These are phyloP conservation scores for Gracilaria domingensis DNA, from an alignment of 23 red algal genomes.

Conservation along the genomic window DNA sequence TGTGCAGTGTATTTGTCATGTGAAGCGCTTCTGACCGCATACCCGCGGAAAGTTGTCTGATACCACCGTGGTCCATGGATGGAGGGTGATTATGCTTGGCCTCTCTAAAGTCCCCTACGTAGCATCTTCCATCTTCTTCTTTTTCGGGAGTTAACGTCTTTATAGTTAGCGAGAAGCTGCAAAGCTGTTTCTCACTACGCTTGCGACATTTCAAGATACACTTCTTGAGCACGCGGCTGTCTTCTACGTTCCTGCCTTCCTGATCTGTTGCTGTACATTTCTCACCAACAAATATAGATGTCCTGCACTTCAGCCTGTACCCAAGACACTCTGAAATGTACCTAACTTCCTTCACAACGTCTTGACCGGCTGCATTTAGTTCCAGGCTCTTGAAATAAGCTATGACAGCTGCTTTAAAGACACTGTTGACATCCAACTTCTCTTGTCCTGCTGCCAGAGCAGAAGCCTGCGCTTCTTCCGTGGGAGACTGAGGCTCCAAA, in stretches of 20 bases:
- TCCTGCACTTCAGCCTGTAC: not conserved
- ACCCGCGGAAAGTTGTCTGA: not conserved
- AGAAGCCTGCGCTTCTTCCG: too few relatives aligned
- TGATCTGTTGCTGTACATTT: not conserved
- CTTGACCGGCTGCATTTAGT: not conserved
- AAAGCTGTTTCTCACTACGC: not conserved
- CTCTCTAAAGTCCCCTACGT: not conserved
- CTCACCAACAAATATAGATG: slow-evolving; percentile 9
- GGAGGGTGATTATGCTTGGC: not conserved
- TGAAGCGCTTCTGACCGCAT: slow-evolving; percentile 3
- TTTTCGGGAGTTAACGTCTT: not conserved
- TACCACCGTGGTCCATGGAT: not conserved
- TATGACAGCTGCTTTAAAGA: slow-evolving; percentile 1
- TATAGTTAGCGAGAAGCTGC: not conserved
- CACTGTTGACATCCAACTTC: too few relatives aligned
- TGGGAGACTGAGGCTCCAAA: not conserved
- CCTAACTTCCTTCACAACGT: slow-evolving; percentile 3
- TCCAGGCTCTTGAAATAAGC: not conserved
- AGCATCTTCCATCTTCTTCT: slow-evolving; percentile 12
- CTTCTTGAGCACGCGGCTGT: not conserved
- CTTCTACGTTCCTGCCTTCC: not conserved
- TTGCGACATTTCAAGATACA: not conserved
- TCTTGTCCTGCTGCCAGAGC: not conserved
- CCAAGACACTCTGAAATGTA: slow-evolving; percentile 8
- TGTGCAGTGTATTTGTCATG: not conserved